phyloP scores from a whole-genome alignment of 768 basidiomycete genomes.

The Omphalotus guepiniiformis region DNA sequence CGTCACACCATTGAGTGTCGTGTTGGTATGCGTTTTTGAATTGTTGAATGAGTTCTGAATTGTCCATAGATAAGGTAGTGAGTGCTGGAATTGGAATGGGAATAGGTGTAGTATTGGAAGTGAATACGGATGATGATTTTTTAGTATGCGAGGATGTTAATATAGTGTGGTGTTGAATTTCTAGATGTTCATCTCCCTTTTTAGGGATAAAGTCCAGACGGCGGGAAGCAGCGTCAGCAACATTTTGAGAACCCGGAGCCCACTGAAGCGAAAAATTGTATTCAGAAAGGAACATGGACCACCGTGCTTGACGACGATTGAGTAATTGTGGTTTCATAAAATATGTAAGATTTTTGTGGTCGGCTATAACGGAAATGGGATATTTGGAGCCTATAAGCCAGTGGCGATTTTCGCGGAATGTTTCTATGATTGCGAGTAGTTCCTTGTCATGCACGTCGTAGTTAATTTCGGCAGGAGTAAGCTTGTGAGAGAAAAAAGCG shows the following conservation, averaged over 20 bases:
- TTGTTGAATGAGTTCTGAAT: slow-evolving; percentile 13
- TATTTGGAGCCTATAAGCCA: slow-evolving; percentile 25
- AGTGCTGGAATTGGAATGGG: slow-evolving; percentile 8
- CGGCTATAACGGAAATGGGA: slow-evolving; percentile 20
- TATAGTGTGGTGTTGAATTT: slow-evolving; percentile 12
- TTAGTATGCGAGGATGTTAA: slow-evolving; percentile 11
- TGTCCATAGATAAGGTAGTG: slow-evolving; percentile 18
- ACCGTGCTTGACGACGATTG: slow-evolving; percentile 41
- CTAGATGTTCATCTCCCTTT: slow-evolving; percentile 16
- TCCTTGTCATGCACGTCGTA: slow-evolving; percentile 35
- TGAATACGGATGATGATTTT: background rate
- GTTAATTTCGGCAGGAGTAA: slow-evolving; percentile 24
- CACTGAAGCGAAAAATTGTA: slow-evolving; percentile 31
- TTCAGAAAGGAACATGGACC: slow-evolving; percentile 39
- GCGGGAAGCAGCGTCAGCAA: slow-evolving; percentile 28
- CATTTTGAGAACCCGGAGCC: slow-evolving; percentile 24
- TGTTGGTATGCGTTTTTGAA: slow-evolving; percentile 14
- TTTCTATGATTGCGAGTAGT: slow-evolving; percentile 28
- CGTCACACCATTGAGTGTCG: slow-evolving; percentile 17
- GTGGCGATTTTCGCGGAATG: slow-evolving; percentile 26
- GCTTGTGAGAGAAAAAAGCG: slow-evolving; percentile 17
- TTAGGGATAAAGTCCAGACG: slow-evolving; percentile 25
- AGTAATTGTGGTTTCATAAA: slow-evolving; percentile 36
- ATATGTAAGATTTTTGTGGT: slow-evolving; percentile 42
- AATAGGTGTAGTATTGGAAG: background rate